Evolutionary conservation across 1,284 basidiomycete genomes (phyloP), one percentile per base, ranked within the genome.

Genomic region (Cutaneotrichosporon sp.): DNA sequence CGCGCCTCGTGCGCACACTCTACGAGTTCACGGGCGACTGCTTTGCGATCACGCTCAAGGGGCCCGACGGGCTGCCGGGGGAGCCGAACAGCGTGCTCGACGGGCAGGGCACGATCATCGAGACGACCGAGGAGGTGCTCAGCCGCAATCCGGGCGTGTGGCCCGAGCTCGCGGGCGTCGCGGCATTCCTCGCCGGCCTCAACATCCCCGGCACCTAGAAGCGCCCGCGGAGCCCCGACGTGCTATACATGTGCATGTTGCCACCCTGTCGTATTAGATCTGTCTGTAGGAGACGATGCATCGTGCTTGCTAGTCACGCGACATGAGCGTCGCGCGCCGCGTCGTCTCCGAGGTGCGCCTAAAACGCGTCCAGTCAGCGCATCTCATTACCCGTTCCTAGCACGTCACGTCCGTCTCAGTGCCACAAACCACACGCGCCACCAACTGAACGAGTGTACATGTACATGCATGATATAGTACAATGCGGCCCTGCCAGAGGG

Each of bases 21-120:
- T 77, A 76, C 63, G 71, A 76, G 54, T 79, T 72, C 56, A 77
- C 76, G 1, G 76, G 76, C 13, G 71, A 71, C 52, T 77, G 76
- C 62, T 78, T 78, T 54, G 72, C 71, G 10, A 66, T 78, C 52
- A 69, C 66, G 4, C 68, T 77, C 16, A 77, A 77, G 64, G 78
- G 78, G 4, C 76, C 78, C 2, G 76, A 77, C 60, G 78, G 78
- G 1, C 49, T 68, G 10, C 64, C 69, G 8, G 69, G 64, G n/a
- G 58, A 60, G 11, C 68, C 70, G 18, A 76, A 75, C 56, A 58
- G 57, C 4, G 68, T 72, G 64, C 61, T 60, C n/a, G 78, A 79
- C 59, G 74, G 74, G 4, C 78, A 79, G 62, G 78, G 76, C 16
- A 68, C 72, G 16, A 50, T 73, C 42, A 70, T 70, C 27, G 55